Evolutionary conservation across 805 yeast genomes (phyloP), one percentile per base, ranked within the genome.

Genomic region (Metschnikowia lachancei): DNA sequence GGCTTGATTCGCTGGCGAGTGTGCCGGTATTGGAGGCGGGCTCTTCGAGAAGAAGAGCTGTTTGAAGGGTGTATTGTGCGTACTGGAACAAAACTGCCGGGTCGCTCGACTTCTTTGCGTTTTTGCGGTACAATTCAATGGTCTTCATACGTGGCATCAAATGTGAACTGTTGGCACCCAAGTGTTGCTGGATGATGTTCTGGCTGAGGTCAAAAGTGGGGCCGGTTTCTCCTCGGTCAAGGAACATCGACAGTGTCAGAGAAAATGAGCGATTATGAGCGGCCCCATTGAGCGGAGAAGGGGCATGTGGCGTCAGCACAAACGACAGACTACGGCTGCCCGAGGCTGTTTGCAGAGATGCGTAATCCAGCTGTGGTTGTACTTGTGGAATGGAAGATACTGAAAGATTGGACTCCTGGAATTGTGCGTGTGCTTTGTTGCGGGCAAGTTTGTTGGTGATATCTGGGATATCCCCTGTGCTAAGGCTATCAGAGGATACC

Each of bases 51-150:
- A 36, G 54, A 31, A 91, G 72, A 1, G 95, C 96, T 0, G 95
- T 86, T 63, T 87, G 92, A 42, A 89, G 69, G 83, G 87, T 83
- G 63, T 86, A 88, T 66, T 89, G 94, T 1, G 97, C 97, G 62
- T 87, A 90, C 59, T 89, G 89, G 64, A 89, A 88, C 56, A 90
- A 77, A n/a, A 88, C 84, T 16, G 78, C 81, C 0, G 96, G 95
- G 59, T 92, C 96, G 59, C 83, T 84, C 17, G 89, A 80, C 58
- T 83, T 87, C 56, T 84, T 84, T 4, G 95, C 96, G 60, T 88
- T 91, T 54, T 84, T 78, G 45, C 94, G 77, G 69, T 92, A 91
- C 72, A 88, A 75, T 55, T 91, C 96, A 47, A 92, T 79, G 4
- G 97, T 90, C 61, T 86, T 82, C 66, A 85, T 76, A 52, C 94